These are phyloP conservation scores for Yamadazyma sp. DNA, from an alignment of 1,139 yeast genomes.

Conservation along the genomic window DNA sequence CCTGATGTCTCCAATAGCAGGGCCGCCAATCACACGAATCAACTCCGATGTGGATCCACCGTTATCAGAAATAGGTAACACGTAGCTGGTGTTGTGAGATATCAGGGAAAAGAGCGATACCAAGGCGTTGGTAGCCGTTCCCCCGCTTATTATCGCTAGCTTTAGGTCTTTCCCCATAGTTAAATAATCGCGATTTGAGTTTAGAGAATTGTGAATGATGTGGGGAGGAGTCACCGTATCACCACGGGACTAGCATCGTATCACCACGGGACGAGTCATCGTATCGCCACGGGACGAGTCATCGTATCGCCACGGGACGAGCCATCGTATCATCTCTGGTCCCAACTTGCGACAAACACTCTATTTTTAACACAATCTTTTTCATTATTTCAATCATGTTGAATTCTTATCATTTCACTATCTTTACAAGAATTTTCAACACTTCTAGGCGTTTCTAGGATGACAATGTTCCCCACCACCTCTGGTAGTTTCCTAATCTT, in stretches of 20 bases:
- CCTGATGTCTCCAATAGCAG: slow-evolving; percentile 91
- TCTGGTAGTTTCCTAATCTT: slow-evolving; percentile 61
- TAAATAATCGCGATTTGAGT: background rate
- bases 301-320: too few species aligned
- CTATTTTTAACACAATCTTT: slow-evolving; percentile 58
- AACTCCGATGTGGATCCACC: slow-evolving; percentile 95
- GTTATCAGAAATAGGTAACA: slow-evolving; percentile 85
- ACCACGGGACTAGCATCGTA: too few species aligned
- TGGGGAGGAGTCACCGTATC: too few species aligned
- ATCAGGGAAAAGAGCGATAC: slow-evolving; percentile 48
- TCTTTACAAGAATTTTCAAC: slow-evolving; percentile 31
- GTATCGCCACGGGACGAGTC: too few species aligned
- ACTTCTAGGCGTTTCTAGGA: slow-evolving; percentile 66
- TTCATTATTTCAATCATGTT: slow-evolving; percentile 57
- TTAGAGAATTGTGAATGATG: too few species aligned
- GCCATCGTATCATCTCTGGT: slow-evolving; percentile 21
- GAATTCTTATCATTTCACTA: slow-evolving; percentile 18
- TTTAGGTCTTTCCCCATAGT: slow-evolving; percentile 10
- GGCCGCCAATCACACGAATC: slow-evolving; percentile 87
- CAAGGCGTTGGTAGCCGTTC: slow-evolving; percentile 72
- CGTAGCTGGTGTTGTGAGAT: slow-evolving; percentile 51
- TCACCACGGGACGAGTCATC: too few species aligned
- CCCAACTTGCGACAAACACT: slow-evolving; percentile 29
- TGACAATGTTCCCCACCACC: slow-evolving; percentile 56
- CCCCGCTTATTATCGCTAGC: slow-evolving; percentile 63